Percentiles rank a stretch among this genome's conserved stretches.
These are phyloP conservation scores for Lasiodiplodia hormozganensis DNA, from an alignment of 2,329 filamentous ascomycete species.

Conservation along the genomic window DNA sequence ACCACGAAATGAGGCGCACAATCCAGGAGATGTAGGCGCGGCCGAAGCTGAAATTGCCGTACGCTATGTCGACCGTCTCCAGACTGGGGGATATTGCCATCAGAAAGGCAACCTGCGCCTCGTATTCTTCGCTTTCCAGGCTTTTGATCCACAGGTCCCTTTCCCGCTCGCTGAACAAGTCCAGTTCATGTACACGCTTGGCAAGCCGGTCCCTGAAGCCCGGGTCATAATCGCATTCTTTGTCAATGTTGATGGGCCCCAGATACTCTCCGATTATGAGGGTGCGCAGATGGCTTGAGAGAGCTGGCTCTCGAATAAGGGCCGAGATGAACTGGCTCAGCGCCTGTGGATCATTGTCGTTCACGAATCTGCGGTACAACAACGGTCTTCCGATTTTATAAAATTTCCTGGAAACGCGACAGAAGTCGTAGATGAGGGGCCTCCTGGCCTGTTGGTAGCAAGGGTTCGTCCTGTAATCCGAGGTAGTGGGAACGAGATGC, in stretches of 20 bases:
- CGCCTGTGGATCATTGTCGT: background rate
- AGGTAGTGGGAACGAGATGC: background rate
- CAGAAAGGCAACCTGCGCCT: background rate
- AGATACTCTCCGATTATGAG: background rate
- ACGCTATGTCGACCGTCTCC: background rate
- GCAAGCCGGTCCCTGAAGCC: background rate
- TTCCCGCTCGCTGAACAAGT: background rate
- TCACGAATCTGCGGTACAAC: background rate
- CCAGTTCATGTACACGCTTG: background rate
- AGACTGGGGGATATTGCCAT: background rate
- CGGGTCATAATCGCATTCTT: background rate
- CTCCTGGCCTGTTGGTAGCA: background rate
- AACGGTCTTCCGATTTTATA: background rate
- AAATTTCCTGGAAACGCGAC: background rate
- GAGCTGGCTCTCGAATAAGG: background rate
- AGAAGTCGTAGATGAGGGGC: constrained; percentile 1
- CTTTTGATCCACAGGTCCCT: background rate
- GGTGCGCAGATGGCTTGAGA: background rate
- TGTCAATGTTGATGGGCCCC: background rate
- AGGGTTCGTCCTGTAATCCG: background rate
- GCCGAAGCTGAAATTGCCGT: background rate
- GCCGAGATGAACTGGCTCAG: background rate
- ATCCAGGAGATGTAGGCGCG: background rate
- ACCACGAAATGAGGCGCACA: background rate
- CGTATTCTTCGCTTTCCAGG: background rate